Conservation (phyloP, 495 filamentous ascomycete genomes). For the Baudoinia panamericana region DNA sequence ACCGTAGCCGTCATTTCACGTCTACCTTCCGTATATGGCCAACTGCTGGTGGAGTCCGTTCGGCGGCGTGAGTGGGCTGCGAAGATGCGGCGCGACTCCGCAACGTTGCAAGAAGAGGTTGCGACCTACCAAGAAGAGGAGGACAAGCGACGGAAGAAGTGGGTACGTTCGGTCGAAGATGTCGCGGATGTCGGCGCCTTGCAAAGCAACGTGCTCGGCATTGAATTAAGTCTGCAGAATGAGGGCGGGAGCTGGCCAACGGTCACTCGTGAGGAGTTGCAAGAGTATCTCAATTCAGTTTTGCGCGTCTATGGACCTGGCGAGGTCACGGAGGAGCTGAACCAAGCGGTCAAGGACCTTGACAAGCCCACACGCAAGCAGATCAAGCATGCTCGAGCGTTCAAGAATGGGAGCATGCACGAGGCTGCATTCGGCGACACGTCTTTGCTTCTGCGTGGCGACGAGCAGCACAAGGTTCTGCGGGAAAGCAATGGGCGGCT, state of each 20-base stretch:
- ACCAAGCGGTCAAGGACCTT: constrained; percentile 47
- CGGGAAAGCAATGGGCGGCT: constrained; percentile 67
- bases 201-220: constrained; percentile 53
- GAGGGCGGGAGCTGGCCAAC: constrained; percentile 69
- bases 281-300: constrained; percentile 41
- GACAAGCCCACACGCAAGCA: constrained; percentile 62
- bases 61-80: constrained; percentile 79
- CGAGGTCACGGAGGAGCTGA: constrained; percentile 49
- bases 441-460: constrained; percentile 65
- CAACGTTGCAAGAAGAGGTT: constrained; percentile 80
- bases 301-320: constrained; percentile 48
- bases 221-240: constrained; percentile 75
- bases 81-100: constrained; percentile 73
- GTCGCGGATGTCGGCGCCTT: constrained; percentile 41
- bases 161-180: constrained; percentile 65
- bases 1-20: constrained; percentile 60
- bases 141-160: constrained; percentile 71
- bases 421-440: constrained; percentile 66
- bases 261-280: constrained; percentile 43
- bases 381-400: constrained; percentile 69
- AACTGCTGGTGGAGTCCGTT: constrained; percentile 71
- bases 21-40: constrained; percentile 78
- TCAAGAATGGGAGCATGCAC: constrained; percentile 92
- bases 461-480: constrained; percentile 60
- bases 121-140: constrained; percentile 84